Evolutionary conservation across 441 rosid species (phyloP).

Genomic region (Jatropha podagrica): DNA sequence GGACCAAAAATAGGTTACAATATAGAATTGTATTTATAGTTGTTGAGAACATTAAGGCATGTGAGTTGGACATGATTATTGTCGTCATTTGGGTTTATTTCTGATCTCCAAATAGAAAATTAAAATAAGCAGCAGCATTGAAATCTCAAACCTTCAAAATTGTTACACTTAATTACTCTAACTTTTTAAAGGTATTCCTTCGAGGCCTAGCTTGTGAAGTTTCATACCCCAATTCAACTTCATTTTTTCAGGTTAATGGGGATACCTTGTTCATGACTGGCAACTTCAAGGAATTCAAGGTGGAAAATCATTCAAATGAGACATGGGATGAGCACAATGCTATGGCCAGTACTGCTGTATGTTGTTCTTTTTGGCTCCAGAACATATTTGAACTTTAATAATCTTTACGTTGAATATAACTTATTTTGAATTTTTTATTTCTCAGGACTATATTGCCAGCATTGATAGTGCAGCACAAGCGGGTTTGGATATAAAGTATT

Average conservation of each 20-base stretch:
- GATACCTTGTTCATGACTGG: conserved; percentile 89
- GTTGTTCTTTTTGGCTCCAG: conserved; percentile 24
- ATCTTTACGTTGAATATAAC: conserved; percentile 3
- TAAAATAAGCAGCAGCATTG: not conserved
- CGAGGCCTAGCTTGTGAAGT: conserved; percentile 1
- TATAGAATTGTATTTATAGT: too few species aligned
- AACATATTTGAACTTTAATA: conserved; percentile 16
- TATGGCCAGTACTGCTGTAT: conserved; percentile 71
- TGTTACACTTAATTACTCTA: not conserved
- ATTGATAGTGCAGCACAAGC: conserved; percentile 62
- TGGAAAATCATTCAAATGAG: conserved; percentile 54
- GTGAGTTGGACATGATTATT: too few species aligned
- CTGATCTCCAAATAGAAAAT: conserved; percentile 5
- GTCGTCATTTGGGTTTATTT: not conserved
- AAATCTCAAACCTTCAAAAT: not conserved
- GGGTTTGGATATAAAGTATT: conserved; percentile 66
- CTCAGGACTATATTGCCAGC: conserved; percentile 94
- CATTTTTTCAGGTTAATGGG: conserved; percentile 78
- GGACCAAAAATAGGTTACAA: too few species aligned
- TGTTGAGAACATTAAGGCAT: too few species aligned
- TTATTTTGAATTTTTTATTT: conserved; percentile 20
- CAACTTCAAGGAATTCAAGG: conserved; percentile 86
- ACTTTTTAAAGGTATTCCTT: conserved; percentile 5
- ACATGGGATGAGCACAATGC: conserved; percentile 86
- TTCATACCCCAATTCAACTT: conserved; percentile 19